Percentiles rank a stretch among this genome's conserved stretches.
phyloP scores from a whole-genome alignment of 352 stramenopile species.

The Peronospora farinosa region DNA sequence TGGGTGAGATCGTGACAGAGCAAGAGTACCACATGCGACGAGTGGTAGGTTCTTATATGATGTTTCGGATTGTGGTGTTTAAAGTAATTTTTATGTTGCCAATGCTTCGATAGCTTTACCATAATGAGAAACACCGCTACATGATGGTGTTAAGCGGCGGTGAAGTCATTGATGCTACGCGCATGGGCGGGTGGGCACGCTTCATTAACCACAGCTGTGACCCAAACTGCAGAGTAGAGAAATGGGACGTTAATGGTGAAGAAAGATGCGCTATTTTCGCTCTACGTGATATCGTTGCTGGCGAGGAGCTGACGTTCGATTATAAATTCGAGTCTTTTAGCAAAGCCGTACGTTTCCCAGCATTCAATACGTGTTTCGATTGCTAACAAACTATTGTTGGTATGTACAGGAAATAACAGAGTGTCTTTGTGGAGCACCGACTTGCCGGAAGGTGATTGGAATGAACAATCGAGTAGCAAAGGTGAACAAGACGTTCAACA shows the following conservation, averaged over 20 bases:
- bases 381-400: constrained; percentile 4
- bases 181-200: constrained; percentile 86
- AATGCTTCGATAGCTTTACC: constrained; percentile 43
- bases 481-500: constrained; percentile 16
- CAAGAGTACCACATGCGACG: constrained; percentile 74
- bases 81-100: not conserved
- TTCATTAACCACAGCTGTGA: constrained; percentile 96
- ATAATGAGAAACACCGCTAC: constrained; percentile 80
- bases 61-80: not conserved
- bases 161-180: constrained; percentile 85
- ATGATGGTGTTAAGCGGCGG: constrained; percentile 81
- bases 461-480: constrained; percentile 57
- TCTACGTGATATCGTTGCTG: constrained; percentile 75
- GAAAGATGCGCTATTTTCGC: constrained; percentile 95
- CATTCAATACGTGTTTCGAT: not conserved
- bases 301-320: constrained; percentile 93
- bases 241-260: constrained; percentile 89
- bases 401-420: constrained; percentile 56
- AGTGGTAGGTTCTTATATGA: constrained; percentile 34
- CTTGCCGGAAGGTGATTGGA: constrained; percentile 70
- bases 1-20: constrained; percentile 81
- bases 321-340: constrained; percentile 80
- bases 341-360: constrained; percentile 22
- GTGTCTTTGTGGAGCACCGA: constrained; percentile 52
- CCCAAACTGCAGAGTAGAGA: constrained; percentile 91